Evolutionary conservation across 495 filamentous ascomycete species (phyloP).

Genomic region (Cetradonia linearis): DNA sequence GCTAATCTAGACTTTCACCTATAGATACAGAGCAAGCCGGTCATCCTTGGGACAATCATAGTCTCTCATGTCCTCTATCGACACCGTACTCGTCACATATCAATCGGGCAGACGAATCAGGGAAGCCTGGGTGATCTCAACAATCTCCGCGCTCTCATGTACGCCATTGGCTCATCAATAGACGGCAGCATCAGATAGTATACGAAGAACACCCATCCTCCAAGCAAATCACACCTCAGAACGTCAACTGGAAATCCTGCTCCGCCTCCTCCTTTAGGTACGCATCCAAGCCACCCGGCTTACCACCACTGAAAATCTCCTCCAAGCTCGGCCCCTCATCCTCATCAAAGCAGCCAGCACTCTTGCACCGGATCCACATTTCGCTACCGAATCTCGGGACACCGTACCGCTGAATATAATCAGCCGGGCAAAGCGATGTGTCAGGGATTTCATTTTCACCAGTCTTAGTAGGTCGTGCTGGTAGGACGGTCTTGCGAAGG

Average conservation of each 20-base stretch:
- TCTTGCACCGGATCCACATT: conserved; percentile 35
- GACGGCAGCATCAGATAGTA: too few species aligned
- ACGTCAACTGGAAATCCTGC: conserved; percentile 21
- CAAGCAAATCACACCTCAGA: conserved; percentile 6
- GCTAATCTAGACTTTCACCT: too few species aligned
- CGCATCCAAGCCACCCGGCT: conserved; percentile 19
- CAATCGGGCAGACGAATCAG: not conserved
- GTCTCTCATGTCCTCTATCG: not conserved
- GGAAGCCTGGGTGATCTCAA: not conserved
- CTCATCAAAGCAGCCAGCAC: conserved; percentile 33
- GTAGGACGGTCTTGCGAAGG: conserved; percentile 29
- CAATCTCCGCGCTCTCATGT: not conserved
- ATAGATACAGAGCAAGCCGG: too few species aligned
- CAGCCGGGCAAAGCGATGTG: conserved; percentile 33
- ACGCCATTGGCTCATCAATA: not conserved
- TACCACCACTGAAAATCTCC: conserved; percentile 18
- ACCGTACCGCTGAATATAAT: conserved; percentile 38
- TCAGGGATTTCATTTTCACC: conserved; percentile 19
- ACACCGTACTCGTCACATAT: not conserved
- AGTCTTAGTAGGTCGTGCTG: conserved; percentile 10
- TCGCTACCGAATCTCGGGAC: conserved; percentile 34
- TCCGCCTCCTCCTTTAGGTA: conserved; percentile 22
- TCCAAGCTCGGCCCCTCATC: conserved; percentile 23
- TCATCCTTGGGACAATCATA: not conserved
- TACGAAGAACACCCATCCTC: not conserved